Percentiles rank a stretch among this genome's conserved stretches.
phyloP scores from a whole-genome alignment of 371 early-diverging fungal genomes.

The Mucor racemosus region DNA sequence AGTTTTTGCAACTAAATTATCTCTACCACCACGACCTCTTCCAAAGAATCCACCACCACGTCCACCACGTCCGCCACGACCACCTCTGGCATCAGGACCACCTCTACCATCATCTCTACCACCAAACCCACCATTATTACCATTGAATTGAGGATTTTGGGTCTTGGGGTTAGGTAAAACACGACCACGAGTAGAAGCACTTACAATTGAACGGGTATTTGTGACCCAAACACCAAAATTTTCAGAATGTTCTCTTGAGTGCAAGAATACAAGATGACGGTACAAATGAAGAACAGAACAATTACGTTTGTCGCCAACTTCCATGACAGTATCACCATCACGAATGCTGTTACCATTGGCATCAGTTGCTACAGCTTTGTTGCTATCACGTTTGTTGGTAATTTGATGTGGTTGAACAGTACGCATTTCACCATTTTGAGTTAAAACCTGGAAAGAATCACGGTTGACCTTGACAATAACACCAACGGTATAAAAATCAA shows the following conservation, averaged over 20 bases:
- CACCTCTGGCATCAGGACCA: slow-evolving; percentile 9
- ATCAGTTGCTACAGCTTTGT: slow-evolving; percentile 80
- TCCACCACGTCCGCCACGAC: slow-evolving; percentile 58
- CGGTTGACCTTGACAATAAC: slow-evolving; percentile 85
- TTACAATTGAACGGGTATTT: slow-evolving; percentile 57
- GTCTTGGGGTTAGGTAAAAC: slow-evolving; percentile 13
- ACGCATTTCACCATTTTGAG: slow-evolving; percentile 77
- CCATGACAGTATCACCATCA: slow-evolving; percentile 83
- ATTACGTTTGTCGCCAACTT: slow-evolving; percentile 66
- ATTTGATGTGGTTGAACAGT: slow-evolving; percentile 77
- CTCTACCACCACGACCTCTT: slow-evolving; percentile 75
- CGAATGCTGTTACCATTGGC: slow-evolving; percentile 74
- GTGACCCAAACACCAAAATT: slow-evolving; percentile 75
- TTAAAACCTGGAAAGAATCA: slow-evolving; percentile 76
- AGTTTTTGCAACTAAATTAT: slow-evolving; percentile 86
- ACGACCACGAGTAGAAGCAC: slow-evolving; percentile 37
- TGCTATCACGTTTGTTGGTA: slow-evolving; percentile 66
- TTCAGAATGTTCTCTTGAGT: slow-evolving; percentile 67
- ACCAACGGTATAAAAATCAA: slow-evolving; percentile 79
- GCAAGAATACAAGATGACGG: slow-evolving; percentile 68
- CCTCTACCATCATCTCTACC: slow-evolving; percentile 15
- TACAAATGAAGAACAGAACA: slow-evolving; percentile 76
- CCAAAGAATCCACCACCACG: slow-evolving; percentile 72
- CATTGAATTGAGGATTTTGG: slow-evolving; percentile 18
- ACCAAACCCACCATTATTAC: slow-evolving; percentile 4